These are phyloP conservation scores for Candida adriatica DNA, from an alignment of 805 yeast species.

Conservation along the genomic window DNA sequence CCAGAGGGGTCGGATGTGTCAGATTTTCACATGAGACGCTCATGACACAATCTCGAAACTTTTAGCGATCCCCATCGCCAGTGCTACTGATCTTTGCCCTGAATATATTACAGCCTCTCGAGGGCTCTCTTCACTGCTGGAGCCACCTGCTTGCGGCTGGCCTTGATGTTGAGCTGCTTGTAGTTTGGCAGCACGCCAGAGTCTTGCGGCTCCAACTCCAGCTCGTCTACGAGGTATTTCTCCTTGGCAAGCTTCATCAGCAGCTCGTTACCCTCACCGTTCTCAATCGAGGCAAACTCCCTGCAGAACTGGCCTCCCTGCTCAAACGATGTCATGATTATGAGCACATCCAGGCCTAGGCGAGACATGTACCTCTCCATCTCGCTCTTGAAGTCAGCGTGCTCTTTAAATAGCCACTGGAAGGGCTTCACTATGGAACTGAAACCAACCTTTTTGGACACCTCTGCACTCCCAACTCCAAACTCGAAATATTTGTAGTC, in stretches of 20 bases:
- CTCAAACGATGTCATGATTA: slow-evolving; percentile 13
- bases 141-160: slow-evolving; percentile 84
- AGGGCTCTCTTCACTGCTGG: slow-evolving; percentile 38
- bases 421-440: slow-evolving; percentile 66
- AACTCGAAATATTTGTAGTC: slow-evolving; percentile 74
- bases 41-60: too few species aligned
- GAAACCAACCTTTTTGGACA: slow-evolving; percentile 51
- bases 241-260: slow-evolving; percentile 14
- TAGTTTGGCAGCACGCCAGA: slow-evolving; percentile 14
- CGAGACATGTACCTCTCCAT: slow-evolving; percentile 3
- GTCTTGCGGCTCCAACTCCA: slow-evolving; percentile 6
- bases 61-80: too few species aligned
- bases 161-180: slow-evolving; percentile 47
- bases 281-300: slow-evolving; percentile 8
- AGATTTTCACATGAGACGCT: not conserved
- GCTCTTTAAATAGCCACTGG: slow-evolving; percentile 28
- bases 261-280: slow-evolving; percentile 11
- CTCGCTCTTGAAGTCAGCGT: slow-evolving; percentile 24
- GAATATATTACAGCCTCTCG: slow-evolving; percentile 11
- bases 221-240: slow-evolving; percentile 11
- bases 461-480: slow-evolving; percentile 23
- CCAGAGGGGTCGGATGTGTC: not conserved
- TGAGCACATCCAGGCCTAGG: slow-evolving; percentile 7
- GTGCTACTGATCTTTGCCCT: too few species aligned
- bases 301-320: slow-evolving; percentile 6